These are phyloP conservation scores for Elongisporangium anandrum DNA, from an alignment of 352 stramenopile genomes.

Conservation along the genomic window DNA sequence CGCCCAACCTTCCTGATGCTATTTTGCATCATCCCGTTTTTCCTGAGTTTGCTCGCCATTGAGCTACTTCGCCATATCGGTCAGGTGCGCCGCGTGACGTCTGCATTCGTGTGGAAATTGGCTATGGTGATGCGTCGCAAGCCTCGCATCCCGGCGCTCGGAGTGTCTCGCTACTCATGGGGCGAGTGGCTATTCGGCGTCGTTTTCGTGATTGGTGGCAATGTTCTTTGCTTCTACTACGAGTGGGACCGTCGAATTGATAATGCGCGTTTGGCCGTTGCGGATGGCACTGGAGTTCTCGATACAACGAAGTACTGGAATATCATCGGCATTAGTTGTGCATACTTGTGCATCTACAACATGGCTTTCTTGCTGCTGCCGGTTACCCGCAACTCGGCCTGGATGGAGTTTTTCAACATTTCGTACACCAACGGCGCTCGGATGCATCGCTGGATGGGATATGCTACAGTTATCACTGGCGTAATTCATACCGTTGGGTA, in stretches of 20 bases:
- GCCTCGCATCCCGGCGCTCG: slow-evolving; percentile 27
- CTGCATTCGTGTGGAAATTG: slow-evolving; percentile 27
- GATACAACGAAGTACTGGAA: slow-evolving; percentile 50
- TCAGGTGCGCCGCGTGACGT: slow-evolving; percentile 28
- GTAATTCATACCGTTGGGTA: slow-evolving; percentile 48
- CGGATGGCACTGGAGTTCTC: slow-evolving; percentile 11
- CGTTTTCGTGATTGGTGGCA: slow-evolving; percentile 52
- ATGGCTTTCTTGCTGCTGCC: slow-evolving; percentile 65
- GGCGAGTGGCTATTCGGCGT: slow-evolving; percentile 61
- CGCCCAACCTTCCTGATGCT: slow-evolving; percentile 62
- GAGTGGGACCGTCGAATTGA: slow-evolving; percentile 44
- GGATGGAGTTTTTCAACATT: slow-evolving; percentile 69
- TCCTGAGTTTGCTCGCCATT: slow-evolving; percentile 47
- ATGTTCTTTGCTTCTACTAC: slow-evolving; percentile 55
- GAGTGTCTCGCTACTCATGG: slow-evolving; percentile 37
- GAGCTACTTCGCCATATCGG: slow-evolving; percentile 43
- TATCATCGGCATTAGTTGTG: slow-evolving; percentile 43
- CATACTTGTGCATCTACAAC: slow-evolving; percentile 66
- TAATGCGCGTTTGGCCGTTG: slow-evolving; percentile 7
- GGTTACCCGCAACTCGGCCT: slow-evolving; percentile 50
- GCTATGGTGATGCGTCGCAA: slow-evolving; percentile 51
- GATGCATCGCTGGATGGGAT: slow-evolving; percentile 60
- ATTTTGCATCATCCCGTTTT: slow-evolving; percentile 59
- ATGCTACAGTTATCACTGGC: slow-evolving; percentile 42
- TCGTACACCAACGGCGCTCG: slow-evolving; percentile 57